Conservation (phyloP, 257 asterid species). For the Paraleonurus japonicus region DNA sequence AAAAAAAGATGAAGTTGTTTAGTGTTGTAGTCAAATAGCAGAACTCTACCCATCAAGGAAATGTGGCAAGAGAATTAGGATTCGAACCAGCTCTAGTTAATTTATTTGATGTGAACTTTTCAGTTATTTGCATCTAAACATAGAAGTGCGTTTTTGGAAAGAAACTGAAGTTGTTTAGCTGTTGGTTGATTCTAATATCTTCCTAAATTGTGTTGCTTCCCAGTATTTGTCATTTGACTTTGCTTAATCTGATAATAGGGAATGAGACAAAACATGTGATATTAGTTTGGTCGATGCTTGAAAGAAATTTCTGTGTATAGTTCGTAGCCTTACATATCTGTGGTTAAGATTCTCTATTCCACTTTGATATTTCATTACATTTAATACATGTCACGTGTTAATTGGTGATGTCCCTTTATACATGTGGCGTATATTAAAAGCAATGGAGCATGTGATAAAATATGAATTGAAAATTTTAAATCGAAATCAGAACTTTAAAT, state of each 20-base stretch:
- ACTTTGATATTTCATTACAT: not conserved
- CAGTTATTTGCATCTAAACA: not conserved
- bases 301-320: not conserved
- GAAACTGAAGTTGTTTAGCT: not conserved
- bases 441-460: not conserved
- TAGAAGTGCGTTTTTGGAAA: not conserved
- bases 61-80: not conserved
- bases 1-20: not conserved
- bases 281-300: not conserved
- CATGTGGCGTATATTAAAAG: not conserved
- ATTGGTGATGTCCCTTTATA: not conserved
- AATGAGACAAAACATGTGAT: not conserved
- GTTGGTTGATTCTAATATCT: not conserved
- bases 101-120: not conserved
- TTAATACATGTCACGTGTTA: not conserved
- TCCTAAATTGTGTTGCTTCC: not conserved
- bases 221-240: not conserved
- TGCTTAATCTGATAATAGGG: not conserved
- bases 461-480: not conserved
- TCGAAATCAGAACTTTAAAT: not conserved
- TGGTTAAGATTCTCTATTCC: not conserved
- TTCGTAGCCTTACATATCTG: not conserved
- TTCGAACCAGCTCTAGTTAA: not conserved
- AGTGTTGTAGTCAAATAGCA: not conserved
- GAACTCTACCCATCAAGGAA: not conserved